Base-by-base conservation (phyloP, 164 flowering plant genomes). In the Magnolia changhungtana region DNA sequence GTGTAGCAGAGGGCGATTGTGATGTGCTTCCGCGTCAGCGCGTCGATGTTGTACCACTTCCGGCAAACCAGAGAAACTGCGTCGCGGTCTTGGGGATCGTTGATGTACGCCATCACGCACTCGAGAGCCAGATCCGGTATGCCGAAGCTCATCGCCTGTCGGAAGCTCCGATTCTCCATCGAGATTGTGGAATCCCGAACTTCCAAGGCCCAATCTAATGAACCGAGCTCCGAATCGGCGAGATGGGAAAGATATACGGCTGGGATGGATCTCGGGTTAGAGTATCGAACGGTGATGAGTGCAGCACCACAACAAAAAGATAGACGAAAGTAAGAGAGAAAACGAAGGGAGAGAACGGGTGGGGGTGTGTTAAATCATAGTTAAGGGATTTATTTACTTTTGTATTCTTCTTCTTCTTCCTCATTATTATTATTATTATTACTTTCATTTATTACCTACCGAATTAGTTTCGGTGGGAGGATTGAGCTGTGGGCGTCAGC, bases 1-100 rank as follows among this genome's bases (percentile, higher is more conserved):
- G 93, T 82, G 82, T 96, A 96, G 77, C 99, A 96, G 19, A 88
- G 72, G 16, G 98, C 97, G 50, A 96, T 90, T 1, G 97, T 94
- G 5, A 96, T 81, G 71, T 91, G 97, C 83, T 88, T 92, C 71
- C 99, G 79, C 9, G 98, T 91, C 72, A 79, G 52, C 1, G 91
- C 82, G 72, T 96, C 99, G 23, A 91, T 75, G 68, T 90, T 83
- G 83, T 90, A 86, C 97, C 97, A 94, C 24, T 88, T 76, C 37
- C 83, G 83, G 80, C 97, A 92, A 45, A 94, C 98, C n/a, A 89
- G 73, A 21, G 99, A 96, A 5, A 90, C 81, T 1, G 98, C 84
- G 69, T 85, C 87, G 0, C 97, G 83, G 80, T 94, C 98, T 24
- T 84, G 84, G 2, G 97, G 85, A 77, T 92, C 94, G 19, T 83